Conservation (phyloP, 2,329 filamentous ascomycete genomes). For the Monilinia fructigena region DNA sequence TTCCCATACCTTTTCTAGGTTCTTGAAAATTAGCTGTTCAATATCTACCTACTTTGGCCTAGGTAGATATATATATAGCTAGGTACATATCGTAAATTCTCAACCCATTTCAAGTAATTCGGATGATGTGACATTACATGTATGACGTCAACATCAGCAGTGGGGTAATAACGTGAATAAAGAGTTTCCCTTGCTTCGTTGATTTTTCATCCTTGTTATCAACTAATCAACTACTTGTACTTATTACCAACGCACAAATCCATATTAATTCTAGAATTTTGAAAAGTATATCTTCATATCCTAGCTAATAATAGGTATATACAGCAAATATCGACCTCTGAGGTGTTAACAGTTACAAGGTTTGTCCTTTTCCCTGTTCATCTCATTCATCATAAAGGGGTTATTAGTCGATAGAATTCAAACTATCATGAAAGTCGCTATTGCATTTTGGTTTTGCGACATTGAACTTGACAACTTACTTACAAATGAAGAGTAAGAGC, state of each 20-base stretch:
- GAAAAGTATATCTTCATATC: slow-evolving; percentile 1
- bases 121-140: neutral
- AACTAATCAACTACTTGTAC: neutral
- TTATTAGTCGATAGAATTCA: neutral
- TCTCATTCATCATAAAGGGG: neutral
- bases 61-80: too few relatives aligned
- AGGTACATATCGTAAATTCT: neutral
- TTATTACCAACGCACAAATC: neutral
- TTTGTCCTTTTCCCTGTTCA: neutral
- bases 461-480: neutral
- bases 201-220: neutral
- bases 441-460: neutral
- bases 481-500: slow-evolving; percentile 5
- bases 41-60: too few relatives aligned
- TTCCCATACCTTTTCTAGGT: neutral
- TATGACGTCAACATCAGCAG: slow-evolving; percentile 2
- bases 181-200: slow-evolving; percentile 1
- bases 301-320: neutral
- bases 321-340: neutral
- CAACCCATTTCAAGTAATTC: neutral
- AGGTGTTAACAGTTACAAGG: neutral
- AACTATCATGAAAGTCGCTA: neutral
- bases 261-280: neutral
- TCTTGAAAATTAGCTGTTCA: neutral
- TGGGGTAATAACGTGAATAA: neutral